phyloP scores from a whole-genome alignment of 2,329 filamentous ascomycete genomes.

The Curvularia eragrostidis region DNA sequence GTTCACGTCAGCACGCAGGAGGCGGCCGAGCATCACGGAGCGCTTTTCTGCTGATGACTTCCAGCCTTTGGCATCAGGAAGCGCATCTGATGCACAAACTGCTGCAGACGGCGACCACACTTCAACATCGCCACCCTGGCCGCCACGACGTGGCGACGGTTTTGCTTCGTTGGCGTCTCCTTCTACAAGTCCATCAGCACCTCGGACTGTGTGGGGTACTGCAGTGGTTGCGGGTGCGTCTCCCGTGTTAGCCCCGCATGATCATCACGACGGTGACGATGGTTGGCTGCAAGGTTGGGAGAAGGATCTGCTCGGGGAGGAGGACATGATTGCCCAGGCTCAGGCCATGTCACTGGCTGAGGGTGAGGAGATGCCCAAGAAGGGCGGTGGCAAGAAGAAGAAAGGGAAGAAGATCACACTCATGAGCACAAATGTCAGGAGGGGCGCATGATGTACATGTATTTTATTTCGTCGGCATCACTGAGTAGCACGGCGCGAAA shows the following conservation, averaged over 20 bases:
- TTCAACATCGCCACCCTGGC: slow-evolving; percentile 57
- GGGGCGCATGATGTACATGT: slow-evolving; percentile 55
- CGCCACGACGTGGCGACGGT: slow-evolving; percentile 60
- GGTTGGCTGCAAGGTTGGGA: slow-evolving; percentile 90
- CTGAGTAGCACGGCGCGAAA: slow-evolving; percentile 39
- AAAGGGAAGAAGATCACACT: slow-evolving; percentile 73
- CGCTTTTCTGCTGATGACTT: slow-evolving; percentile 60
- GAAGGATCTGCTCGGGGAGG: slow-evolving; percentile 72
- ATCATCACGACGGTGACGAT: slow-evolving; percentile 64
- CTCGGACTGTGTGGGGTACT: slow-evolving; percentile 93
- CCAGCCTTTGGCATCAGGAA: slow-evolving; percentile 44
- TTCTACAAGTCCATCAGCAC: slow-evolving; percentile 78
- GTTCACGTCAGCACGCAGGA: slow-evolving; percentile 70
- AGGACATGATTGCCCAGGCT: slow-evolving; percentile 58
- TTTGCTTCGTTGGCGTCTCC: slow-evolving; percentile 76
- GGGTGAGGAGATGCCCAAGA: slow-evolving; percentile 38
- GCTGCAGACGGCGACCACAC: slow-evolving; percentile 43
- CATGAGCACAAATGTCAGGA: slow-evolving; percentile 69
- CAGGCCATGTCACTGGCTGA: slow-evolving; percentile 50
- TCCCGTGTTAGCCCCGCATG: slow-evolving; percentile 59
- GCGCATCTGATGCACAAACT: slow-evolving; percentile 32
- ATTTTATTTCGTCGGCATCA: slow-evolving; percentile 22
- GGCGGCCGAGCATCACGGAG: slow-evolving; percentile 62
- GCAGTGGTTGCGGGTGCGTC: slow-evolving; percentile 65
- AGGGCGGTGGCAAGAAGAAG: slow-evolving; percentile 63